Conservation (phyloP, 306 rosid genomes). For the Vigna hirtella region DNA sequence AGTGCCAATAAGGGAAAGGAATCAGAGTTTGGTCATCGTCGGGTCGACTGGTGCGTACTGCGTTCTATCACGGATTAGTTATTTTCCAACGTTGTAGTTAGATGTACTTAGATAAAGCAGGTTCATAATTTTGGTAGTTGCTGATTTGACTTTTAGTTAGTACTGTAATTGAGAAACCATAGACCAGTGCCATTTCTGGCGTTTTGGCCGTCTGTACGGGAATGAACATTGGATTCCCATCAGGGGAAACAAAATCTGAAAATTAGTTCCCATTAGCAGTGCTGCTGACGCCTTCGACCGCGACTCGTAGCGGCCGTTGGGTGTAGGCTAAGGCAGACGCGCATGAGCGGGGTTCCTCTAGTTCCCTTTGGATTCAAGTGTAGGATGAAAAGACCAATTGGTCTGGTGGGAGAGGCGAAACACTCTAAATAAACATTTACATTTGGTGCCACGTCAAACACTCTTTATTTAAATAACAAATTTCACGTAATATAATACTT, state of each 20-base stretch:
- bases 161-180: background rate
- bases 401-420: too few relatives aligned
- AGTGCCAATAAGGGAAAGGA: slow-evolving; percentile 46
- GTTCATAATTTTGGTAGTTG: background rate
- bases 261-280: background rate
- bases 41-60: background rate
- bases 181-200: background rate
- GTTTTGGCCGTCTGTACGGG: background rate
- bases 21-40: slow-evolving; percentile 54
- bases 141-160: background rate
- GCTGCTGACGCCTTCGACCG: too few relatives aligned
- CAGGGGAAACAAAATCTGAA: background rate
- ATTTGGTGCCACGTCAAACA: too few relatives aligned
- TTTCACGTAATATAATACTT: too few relatives aligned
- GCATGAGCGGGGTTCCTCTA: too few relatives aligned
- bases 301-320: too few relatives aligned
- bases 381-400: too few relatives aligned
- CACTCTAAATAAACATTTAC: too few relatives aligned
- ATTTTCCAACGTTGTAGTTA: background rate
- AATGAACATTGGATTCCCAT: background rate
- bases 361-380: too few relatives aligned
- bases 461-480: too few relatives aligned
- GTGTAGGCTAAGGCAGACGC: too few relatives aligned
- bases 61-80: background rate
- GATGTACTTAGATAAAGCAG: background rate